Percentiles rank a stretch among this genome's conserved stretches.
These are phyloP conservation scores for Astrothelium macrocarpum DNA, from an alignment of 495 filamentous ascomycete genomes.

Conservation along the genomic window DNA sequence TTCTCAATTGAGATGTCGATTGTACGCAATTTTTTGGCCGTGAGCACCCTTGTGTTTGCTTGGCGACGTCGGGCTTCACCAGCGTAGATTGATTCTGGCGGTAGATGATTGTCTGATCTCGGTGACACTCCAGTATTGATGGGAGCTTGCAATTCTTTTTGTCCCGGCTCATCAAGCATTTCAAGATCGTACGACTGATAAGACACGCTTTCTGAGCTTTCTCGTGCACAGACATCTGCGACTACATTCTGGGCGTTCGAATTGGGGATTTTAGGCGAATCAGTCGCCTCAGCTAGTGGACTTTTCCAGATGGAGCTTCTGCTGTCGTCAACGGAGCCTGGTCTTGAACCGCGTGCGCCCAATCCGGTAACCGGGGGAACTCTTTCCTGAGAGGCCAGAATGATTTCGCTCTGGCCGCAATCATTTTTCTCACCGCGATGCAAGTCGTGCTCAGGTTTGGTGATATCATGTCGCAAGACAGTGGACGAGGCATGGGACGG, in stretches of 20 bases:
- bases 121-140: constrained; percentile 26
- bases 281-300: not conserved
- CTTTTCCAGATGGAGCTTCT: not conserved
- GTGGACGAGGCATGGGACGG: not conserved
- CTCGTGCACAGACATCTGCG: not conserved
- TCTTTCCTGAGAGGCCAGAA: too few species aligned
- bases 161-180: constrained; percentile 4
- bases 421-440: too few species aligned
- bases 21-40: constrained; percentile 25
- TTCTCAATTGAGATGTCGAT: constrained; percentile 21
- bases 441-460: too few species aligned
- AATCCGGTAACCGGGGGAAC: too few species aligned
- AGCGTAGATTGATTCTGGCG: constrained; percentile 31
- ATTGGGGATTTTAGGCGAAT: not conserved
- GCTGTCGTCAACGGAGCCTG: not conserved
- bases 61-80: constrained; percentile 12
- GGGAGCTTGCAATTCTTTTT: constrained; percentile 13
- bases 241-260: not conserved
- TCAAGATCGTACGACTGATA: not conserved
- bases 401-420: too few species aligned
- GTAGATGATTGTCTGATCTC: constrained; percentile 12
- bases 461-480: too few species aligned
- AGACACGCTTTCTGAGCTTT: not conserved
- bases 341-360: too few species aligned
- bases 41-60: constrained; percentile 14